phyloP scores from a whole-genome alignment of 768 basidiomycete species.

The Ephemerocybe angulata region DNA sequence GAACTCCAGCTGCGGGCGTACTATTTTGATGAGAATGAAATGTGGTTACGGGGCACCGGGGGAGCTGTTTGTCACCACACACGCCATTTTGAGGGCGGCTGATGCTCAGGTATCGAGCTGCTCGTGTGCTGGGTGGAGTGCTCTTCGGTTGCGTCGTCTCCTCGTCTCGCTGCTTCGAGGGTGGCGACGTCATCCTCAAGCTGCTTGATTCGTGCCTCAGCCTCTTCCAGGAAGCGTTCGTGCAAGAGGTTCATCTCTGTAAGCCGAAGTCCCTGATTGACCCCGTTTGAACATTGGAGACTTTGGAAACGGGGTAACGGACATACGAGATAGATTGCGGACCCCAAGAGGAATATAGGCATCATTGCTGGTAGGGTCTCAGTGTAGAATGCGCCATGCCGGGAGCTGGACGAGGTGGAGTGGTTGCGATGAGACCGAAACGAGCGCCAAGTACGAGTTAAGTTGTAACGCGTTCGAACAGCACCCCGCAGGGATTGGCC shows the following conservation, averaged over 20 bases:
- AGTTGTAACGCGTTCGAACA: not conserved
- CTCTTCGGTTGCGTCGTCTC: not conserved
- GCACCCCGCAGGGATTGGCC: not conserved
- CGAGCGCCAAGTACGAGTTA: not conserved
- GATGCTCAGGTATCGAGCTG: conserved; percentile 1
- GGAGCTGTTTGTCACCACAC: conserved; percentile 11
- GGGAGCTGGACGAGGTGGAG: conserved; percentile 30
- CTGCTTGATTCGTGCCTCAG: conserved; percentile 43
- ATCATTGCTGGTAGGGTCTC: conserved; percentile 73
- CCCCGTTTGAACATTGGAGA: not conserved
- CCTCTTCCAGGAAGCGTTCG: conserved; percentile 68
- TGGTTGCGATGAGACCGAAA: not conserved
- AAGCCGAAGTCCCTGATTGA: conserved; percentile 59
- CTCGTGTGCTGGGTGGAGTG: not conserved
- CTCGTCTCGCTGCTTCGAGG: conserved; percentile 29
- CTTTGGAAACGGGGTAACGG: conserved; percentile 5
- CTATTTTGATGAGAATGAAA: not conserved
- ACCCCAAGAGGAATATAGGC: conserved; percentile 73
- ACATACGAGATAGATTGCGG: conserved; percentile 70
- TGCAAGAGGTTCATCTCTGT: conserved; percentile 60
- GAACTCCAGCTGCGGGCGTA: not conserved
- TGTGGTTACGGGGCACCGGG: conserved; percentile 14
- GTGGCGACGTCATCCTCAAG: conserved; percentile 60
- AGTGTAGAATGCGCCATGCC: conserved; percentile 66
- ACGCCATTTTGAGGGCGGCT: conserved; percentile 4